Percentiles rank a stretch among this genome's conserved stretches.
Conservation (phyloP, 768 basidiomycete genomes). For the Saitozyma sp. region DNA sequence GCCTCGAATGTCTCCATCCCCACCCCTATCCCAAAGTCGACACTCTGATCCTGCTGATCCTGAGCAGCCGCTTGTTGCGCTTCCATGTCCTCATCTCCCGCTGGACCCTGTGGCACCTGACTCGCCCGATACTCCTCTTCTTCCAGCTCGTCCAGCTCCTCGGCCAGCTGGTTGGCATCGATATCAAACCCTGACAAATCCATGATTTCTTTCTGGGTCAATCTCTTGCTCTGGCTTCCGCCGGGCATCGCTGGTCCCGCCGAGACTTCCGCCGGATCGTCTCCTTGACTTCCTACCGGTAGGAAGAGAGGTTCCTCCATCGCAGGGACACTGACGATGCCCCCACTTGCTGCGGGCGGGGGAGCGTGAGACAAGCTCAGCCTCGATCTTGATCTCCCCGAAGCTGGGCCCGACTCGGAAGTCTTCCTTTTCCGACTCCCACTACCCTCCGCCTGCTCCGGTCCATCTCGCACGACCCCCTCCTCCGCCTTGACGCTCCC, state of each 20-base stretch:
- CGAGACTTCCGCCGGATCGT: background rate
- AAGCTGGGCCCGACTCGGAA: background rate
- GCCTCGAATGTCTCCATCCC: too few relatives aligned
- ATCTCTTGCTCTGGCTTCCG: background rate
- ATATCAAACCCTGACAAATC: constrained; percentile 22
- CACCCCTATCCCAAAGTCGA: too few relatives aligned
- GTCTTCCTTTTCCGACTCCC: background rate
- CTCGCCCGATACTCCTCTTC: constrained; percentile 15
- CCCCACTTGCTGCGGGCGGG: background rate
- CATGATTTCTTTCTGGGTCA: constrained; percentile 23
- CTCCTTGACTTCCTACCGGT: background rate
- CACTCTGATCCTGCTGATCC: too few relatives aligned
- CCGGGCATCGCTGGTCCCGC: background rate
- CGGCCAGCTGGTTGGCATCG: constrained; percentile 15
- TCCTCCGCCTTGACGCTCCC: constrained; percentile 7
- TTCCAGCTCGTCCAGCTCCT: constrained; percentile 33
- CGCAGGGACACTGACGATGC: background rate
- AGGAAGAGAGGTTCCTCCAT: background rate
- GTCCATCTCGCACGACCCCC: background rate
- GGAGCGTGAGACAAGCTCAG: background rate
- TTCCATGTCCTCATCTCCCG: background rate
- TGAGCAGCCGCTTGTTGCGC: too few relatives aligned
- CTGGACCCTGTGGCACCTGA: background rate
- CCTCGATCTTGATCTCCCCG: background rate
- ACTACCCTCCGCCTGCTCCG: constrained; percentile 7